Evolutionary conservation across 495 filamentous ascomycete genomes (phyloP).

Genomic region (Aspergillus leporis): DNA sequence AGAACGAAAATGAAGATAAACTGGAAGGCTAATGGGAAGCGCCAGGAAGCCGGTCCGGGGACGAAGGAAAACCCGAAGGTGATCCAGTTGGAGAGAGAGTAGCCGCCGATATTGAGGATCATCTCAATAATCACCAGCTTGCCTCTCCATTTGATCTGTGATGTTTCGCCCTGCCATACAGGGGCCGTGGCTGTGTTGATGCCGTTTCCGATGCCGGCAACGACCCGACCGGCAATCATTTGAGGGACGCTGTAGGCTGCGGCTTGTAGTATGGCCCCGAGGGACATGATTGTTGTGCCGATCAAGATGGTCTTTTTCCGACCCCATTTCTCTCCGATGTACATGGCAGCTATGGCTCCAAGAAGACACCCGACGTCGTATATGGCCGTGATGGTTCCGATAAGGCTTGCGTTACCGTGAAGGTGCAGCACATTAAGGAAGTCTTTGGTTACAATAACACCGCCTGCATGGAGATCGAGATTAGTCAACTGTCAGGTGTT

Average conservation of each 20-base stretch:
- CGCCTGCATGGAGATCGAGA: conserved; percentile 43
- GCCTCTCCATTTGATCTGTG: conserved; percentile 58
- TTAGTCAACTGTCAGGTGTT: neutral
- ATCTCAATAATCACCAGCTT: conserved; percentile 62
- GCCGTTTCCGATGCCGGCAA: conserved; percentile 53
- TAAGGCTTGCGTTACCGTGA: conserved; percentile 49
- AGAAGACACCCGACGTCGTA: conserved; percentile 64
- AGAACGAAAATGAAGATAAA: conserved; percentile 54
- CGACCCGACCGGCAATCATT: conserved; percentile 62
- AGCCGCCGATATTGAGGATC: conserved; percentile 61
- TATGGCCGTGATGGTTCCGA: conserved; percentile 59
- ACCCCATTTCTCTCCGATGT: conserved; percentile 56
- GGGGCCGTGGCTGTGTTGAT: conserved; percentile 65
- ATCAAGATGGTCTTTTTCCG: conserved; percentile 56
- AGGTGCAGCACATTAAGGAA: conserved; percentile 54
- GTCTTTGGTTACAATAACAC: conserved; percentile 56
- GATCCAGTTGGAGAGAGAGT: conserved; percentile 55
- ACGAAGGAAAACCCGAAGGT: conserved; percentile 56
- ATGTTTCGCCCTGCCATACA: conserved; percentile 66
- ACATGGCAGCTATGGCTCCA: conserved; percentile 53
- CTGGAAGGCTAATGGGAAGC: conserved; percentile 57
- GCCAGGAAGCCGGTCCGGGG: conserved; percentile 47
- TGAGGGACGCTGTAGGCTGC: conserved; percentile 55
- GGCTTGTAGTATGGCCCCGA: conserved; percentile 61
- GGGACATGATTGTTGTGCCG: conserved; percentile 57